These are phyloP conservation scores for Leccinum disarticulatum DNA, from an alignment of 768 basidiomycete species.

Conservation along the genomic window DNA sequence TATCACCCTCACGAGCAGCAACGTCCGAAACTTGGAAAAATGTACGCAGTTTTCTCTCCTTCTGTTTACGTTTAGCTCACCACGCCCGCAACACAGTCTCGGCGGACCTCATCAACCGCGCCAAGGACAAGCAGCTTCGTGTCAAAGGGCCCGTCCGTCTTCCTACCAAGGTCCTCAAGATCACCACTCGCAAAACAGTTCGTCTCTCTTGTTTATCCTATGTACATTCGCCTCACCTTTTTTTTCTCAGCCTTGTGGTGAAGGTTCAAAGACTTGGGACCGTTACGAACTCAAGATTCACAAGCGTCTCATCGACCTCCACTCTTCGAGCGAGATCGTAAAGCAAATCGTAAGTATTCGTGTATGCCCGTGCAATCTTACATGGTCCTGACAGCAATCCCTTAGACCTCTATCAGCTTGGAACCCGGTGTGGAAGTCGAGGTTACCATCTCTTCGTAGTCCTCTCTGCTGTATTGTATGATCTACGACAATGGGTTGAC, in stretches of 20 bases:
- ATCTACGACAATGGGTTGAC: constrained; percentile 5
- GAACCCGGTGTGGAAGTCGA: constrained; percentile 99
- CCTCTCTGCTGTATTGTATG: neutral
- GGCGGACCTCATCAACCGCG: constrained; percentile 92
- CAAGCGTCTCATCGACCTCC: constrained; percentile 98
- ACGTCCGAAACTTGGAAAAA: constrained; percentile 98
- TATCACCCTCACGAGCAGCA: constrained; percentile 97
- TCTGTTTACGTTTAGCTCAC: neutral
- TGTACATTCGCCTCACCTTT: neutral
- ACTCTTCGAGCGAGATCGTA: constrained; percentile 98
- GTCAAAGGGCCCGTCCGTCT: constrained; percentile 99
- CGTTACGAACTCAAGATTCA: constrained; percentile 98
- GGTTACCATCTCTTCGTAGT: constrained; percentile 87
- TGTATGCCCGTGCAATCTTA: neutral
- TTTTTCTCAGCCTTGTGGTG: constrained; percentile 86
- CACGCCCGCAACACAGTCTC: constrained; percentile 63
- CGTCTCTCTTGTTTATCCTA: constrained; percentile 30
- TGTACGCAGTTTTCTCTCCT: constrained; percentile 49
- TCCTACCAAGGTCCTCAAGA: constrained; percentile 97
- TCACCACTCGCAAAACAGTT: constrained; percentile 99
- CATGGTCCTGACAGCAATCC: constrained; percentile 3
- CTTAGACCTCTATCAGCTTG: constrained; percentile 94
- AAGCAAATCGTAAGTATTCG: constrained; percentile 91
- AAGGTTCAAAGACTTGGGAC: constrained; percentile 99
- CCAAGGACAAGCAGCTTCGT: constrained; percentile 99